Conservation (phyloP, 2,329 filamentous ascomycete species). For the Pestalotiopsis sp. region DNA sequence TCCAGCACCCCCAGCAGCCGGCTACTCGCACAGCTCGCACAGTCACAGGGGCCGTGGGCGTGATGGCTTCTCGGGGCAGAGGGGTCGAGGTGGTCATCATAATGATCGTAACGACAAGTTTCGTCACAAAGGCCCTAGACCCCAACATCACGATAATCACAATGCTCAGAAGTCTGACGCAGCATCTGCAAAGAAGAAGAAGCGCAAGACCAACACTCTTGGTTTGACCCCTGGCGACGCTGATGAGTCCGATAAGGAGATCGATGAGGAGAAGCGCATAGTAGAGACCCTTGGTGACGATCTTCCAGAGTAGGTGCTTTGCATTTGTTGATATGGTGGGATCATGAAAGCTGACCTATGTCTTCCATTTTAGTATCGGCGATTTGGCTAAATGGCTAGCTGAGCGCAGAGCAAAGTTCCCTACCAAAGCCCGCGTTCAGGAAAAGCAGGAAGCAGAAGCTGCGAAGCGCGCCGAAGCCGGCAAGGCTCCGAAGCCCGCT, state of each 20-base stretch:
- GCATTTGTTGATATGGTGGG: not conserved
- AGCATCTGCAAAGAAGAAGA: slow-evolving; percentile 63
- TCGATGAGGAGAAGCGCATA: slow-evolving; percentile 67
- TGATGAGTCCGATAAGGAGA: slow-evolving; percentile 64
- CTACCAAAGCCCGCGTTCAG: slow-evolving; percentile 70
- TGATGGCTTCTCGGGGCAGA: slow-evolving; percentile 27
- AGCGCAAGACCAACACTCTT: slow-evolving; percentile 69
- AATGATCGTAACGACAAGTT: slow-evolving; percentile 41
- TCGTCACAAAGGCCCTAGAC: slow-evolving; percentile 32
- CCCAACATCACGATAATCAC: slow-evolving; percentile 33
- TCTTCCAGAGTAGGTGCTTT: slow-evolving; percentile 50
- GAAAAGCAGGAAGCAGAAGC: slow-evolving; percentile 57
- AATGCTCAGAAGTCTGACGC: slow-evolving; percentile 53
- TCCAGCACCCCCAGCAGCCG: slow-evolving; percentile 3
- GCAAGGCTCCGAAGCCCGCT: slow-evolving; percentile 51
- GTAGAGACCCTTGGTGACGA: slow-evolving; percentile 56
- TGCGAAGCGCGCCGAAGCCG: slow-evolving; percentile 61
- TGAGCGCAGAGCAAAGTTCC: slow-evolving; percentile 77
- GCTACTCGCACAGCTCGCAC: slow-evolving; percentile 30
- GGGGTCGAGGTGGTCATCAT: slow-evolving; percentile 40
- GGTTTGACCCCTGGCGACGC: slow-evolving; percentile 69
- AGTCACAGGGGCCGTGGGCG: slow-evolving; percentile 44
- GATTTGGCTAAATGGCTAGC: slow-evolving; percentile 80
- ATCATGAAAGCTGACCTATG: slow-evolving; percentile 12
- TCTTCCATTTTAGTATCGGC: slow-evolving; percentile 43